These are phyloP conservation scores for Parachlorella kessleri DNA, from an alignment of 139 green algal genomes.

Conservation along the genomic window DNA sequence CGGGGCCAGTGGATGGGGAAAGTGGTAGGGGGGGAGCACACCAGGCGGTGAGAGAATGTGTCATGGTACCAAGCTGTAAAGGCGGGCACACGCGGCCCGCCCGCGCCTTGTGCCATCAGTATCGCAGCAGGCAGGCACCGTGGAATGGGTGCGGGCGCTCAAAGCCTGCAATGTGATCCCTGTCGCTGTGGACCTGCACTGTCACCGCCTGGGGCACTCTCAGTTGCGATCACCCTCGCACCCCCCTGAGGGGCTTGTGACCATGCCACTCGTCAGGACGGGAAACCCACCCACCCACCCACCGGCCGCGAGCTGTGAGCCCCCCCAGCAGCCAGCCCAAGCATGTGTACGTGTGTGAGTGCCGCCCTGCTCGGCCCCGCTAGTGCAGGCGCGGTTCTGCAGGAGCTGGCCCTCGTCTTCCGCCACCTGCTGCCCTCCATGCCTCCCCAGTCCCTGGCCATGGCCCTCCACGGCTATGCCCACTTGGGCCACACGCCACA, in stretches of 20 bases:
- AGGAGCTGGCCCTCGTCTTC: conserved; percentile 7
- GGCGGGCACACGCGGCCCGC: no score
- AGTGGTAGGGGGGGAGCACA: no score
- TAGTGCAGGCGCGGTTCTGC: conserved; percentile 13
- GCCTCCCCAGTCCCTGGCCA: conserved; percentile 15
- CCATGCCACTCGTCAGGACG: no score
- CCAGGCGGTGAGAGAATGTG: neutral
- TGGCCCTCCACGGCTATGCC: conserved; percentile 21
- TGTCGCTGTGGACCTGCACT: no score
- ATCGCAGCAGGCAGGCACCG: no score
- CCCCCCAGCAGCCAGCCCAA: neutral
- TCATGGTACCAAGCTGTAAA: neutral
- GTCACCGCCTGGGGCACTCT: no score
- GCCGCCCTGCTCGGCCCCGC: neutral
- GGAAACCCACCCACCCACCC: neutral
- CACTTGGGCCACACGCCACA: conserved; percentile 14
- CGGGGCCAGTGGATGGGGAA: neutral
- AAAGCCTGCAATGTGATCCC: no score
- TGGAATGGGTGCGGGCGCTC: no score
- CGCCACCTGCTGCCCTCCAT: neutral
- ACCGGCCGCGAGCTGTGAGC: neutral
- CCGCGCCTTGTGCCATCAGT: no score
- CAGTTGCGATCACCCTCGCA: no score
- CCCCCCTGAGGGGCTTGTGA: no score
- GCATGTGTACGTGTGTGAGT: neutral